Conservation (phyloP, 345 rosid genomes). For the Gossypium arboreum region DNA sequence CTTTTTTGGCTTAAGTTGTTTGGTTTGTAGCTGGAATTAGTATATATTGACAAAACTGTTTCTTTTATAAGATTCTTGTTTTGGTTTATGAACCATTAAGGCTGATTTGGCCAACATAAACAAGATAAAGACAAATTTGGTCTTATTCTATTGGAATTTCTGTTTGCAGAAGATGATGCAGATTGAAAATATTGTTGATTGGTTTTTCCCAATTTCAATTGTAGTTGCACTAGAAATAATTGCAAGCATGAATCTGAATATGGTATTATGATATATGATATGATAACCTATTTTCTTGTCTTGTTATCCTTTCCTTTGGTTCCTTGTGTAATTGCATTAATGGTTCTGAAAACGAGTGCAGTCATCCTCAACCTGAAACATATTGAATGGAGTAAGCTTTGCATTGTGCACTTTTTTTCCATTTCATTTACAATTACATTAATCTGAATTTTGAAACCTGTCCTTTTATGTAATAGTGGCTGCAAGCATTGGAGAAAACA, state of each 20-base stretch:
- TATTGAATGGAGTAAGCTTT: not conserved
- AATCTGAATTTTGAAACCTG: not conserved
- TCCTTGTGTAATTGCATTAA: constrained; percentile 1
- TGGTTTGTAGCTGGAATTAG: constrained; percentile 10
- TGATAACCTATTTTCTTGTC: not conserved
- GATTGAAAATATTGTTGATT: not conserved
- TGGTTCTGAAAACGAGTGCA: not conserved
- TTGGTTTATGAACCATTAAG: not conserved
- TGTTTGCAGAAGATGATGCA: not conserved
- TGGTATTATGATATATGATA: constrained; percentile 1
- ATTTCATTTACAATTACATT: not conserved
- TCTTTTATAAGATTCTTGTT: constrained; percentile 1
- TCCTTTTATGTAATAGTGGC: not conserved
- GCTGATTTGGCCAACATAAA: constrained; percentile 6
- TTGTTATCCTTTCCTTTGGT: not conserved
- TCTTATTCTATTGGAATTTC: not conserved
- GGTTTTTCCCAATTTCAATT: not conserved
- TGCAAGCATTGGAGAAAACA: not conserved
- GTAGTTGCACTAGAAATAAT: not conserved
- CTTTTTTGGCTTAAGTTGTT: constrained; percentile 12
- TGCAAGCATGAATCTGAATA: not conserved
- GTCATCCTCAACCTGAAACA: not conserved
- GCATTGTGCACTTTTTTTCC: not conserved
- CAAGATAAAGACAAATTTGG: constrained; percentile 1
- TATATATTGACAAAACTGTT: constrained; percentile 9